A percentile compares a stretch with the other conserved stretches of the same genome.
phyloP scores from a whole-genome alignment of 129 eudicot genomes.

The Gnaphalium uliginosum region DNA sequence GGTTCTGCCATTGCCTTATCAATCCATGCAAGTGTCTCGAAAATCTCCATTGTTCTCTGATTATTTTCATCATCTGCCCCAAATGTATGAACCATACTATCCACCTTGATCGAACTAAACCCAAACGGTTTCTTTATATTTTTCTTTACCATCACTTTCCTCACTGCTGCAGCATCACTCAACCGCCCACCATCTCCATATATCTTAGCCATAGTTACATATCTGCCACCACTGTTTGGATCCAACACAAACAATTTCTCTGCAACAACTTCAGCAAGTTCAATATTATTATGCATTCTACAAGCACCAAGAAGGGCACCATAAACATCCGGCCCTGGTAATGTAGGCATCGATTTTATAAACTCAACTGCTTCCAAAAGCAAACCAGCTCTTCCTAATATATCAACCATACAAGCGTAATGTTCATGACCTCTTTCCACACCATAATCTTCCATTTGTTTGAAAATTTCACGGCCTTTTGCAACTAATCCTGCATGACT shows the following conservation, averaged over 20 bases:
- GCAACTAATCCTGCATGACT: conserved; percentile 48
- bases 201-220: conserved; percentile 46
- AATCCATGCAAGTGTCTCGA: conserved; percentile 38
- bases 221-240: conserved; percentile 49
- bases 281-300: conserved; percentile 40
- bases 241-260: conserved; percentile 51
- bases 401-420: conserved; percentile 57
- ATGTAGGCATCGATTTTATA: conserved; percentile 38
- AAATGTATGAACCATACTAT: conserved; percentile 44
- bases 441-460: conserved; percentile 43
- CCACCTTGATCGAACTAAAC: conserved; percentile 53
- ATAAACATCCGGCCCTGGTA: conserved; percentile 38
- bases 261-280: conserved; percentile 49
- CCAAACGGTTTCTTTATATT: conserved; percentile 45
- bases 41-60: conserved; percentile 33
- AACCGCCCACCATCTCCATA: conserved; percentile 48
- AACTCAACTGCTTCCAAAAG: conserved; percentile 42
- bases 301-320: conserved; percentile 58
- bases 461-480: conserved; percentile 43
- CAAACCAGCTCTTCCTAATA: conserved; percentile 47
- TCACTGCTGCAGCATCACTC: conserved; percentile 51
- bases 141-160: conserved; percentile 48
- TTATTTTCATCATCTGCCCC: conserved; percentile 54
- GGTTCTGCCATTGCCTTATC: conserved; percentile 33
- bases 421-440: conserved; percentile 43